Percentiles rank a stretch among this genome's conserved stretches.
Evolutionary conservation across 495 filamentous ascomycete genomes (phyloP).

Genomic region (Talaromyces thailandensis): DNA sequence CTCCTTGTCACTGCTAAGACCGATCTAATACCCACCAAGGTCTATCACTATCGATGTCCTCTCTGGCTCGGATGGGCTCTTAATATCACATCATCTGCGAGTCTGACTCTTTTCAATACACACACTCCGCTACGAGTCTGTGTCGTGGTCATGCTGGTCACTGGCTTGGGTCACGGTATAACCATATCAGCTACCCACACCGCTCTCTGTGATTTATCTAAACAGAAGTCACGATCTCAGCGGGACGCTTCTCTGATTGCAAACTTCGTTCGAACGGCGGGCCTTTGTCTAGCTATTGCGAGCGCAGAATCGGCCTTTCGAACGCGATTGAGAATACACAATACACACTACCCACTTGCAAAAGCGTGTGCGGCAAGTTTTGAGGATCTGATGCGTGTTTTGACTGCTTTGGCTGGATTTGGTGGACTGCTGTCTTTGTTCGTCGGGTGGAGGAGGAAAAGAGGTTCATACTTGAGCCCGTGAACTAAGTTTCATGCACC

Average conservation of each 20-base stretch:
- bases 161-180: neutral
- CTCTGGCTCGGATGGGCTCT: constrained; percentile 47
- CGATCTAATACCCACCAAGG: constrained; percentile 36
- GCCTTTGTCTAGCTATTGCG: constrained; percentile 1
- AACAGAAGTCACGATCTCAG: too few relatives aligned
- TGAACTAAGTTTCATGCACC: neutral
- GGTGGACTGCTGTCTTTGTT: constrained; percentile 4
- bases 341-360: neutral
- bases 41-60: constrained; percentile 42
- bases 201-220: neutral
- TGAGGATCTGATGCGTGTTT: neutral
- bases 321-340: neutral
- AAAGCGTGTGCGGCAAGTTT: neutral
- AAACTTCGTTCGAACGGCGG: constrained; percentile 1
- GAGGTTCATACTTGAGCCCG: neutral
- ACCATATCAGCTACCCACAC: neutral
- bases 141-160: neutral
- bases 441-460: neutral
- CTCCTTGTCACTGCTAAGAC: constrained; percentile 33
- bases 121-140: neutral
- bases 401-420: neutral
- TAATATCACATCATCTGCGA: constrained; percentile 10
- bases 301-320: neutral
- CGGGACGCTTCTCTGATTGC: neutral
- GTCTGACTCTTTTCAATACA: neutral